These are phyloP conservation scores for Dichotomopilus funicola DNA, from an alignment of 2,329 filamentous ascomycete species.

Conservation along the genomic window DNA sequence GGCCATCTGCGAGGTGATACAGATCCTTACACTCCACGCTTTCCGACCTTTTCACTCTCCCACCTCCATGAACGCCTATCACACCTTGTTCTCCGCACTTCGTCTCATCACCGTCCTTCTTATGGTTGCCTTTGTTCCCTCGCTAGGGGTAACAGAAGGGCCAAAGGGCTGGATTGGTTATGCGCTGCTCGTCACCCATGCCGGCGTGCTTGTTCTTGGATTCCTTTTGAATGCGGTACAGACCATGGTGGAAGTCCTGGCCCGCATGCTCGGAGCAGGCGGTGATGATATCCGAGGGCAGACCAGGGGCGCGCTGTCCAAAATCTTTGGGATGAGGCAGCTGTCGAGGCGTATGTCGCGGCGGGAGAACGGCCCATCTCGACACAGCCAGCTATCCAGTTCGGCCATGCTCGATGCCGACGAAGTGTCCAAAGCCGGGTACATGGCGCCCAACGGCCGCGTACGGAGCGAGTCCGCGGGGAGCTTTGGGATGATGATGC, in stretches of 20 bases:
- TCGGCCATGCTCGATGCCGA: constrained; percentile 71
- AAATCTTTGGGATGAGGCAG: constrained; percentile 88
- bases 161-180: constrained; percentile 95
- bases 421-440: constrained; percentile 57
- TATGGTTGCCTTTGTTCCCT: constrained; percentile 78
- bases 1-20: constrained; percentile 88
- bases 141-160: constrained; percentile 69
- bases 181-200: constrained; percentile 79
- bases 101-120: constrained; percentile 70
- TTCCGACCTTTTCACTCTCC: constrained; percentile 85
- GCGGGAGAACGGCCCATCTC: constrained; percentile 52
- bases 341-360: constrained; percentile 66
- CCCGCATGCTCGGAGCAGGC: constrained; percentile 75
- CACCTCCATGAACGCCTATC: constrained; percentile 96
- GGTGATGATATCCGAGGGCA: constrained; percentile 64
- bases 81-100: constrained; percentile 73
- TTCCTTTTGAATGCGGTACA: constrained; percentile 91
- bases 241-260: constrained; percentile 81
- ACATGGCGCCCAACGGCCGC: constrained; percentile 47
- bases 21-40: constrained; percentile 77
- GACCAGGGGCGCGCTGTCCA: constrained; percentile 74
- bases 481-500: constrained; percentile 47
- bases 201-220: constrained; percentile 75
- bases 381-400: constrained; percentile 76
- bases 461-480: constrained; percentile 56